phyloP scores from a whole-genome alignment of 1,139 yeast species.

The Nakaseomyces delphensis region DNA sequence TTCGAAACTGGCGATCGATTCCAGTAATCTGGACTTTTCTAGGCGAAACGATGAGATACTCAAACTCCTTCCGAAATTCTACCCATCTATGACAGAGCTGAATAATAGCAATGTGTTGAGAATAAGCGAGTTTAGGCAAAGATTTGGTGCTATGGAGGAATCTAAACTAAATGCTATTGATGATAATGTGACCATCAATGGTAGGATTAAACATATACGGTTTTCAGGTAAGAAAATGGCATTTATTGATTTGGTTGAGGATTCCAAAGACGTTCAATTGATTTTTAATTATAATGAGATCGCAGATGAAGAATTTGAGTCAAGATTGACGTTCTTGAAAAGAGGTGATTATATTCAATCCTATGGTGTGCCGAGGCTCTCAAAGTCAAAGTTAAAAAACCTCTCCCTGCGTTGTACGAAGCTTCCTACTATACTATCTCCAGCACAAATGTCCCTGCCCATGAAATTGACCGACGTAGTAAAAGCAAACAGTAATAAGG shows the following conservation, averaged over 20 bases:
- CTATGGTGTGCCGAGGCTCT: slow-evolving; percentile 61
- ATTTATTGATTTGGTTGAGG: slow-evolving; percentile 23
- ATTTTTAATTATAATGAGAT: slow-evolving; percentile 11
- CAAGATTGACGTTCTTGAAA: slow-evolving; percentile 41
- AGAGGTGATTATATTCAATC: slow-evolving; percentile 66
- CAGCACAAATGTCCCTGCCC: slow-evolving; percentile 67
- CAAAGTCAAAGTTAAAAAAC: slow-evolving; percentile 58
- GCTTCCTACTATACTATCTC: slow-evolving; percentile 48
- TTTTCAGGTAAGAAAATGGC: slow-evolving; percentile 30
- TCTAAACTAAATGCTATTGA: not conserved
- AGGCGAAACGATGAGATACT: slow-evolving; percentile 15
- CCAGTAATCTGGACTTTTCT: slow-evolving; percentile 6
- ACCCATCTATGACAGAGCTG: slow-evolving; percentile 24
- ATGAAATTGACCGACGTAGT: slow-evolving; percentile 47
- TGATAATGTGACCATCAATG: slow-evolving; percentile 12
- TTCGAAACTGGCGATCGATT: slow-evolving; percentile 4
- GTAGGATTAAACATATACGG: slow-evolving; percentile 25
- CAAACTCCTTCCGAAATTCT: slow-evolving; percentile 13
- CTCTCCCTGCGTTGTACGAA: slow-evolving; percentile 55
- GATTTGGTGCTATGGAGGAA: slow-evolving; percentile 7
- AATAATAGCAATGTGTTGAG: slow-evolving; percentile 7
- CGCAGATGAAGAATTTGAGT: slow-evolving; percentile 37
- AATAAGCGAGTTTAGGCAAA: slow-evolving; percentile 12
- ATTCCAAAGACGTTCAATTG: slow-evolving; percentile 13
- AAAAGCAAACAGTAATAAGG: slow-evolving; percentile 58